Evolutionary conservation across 306 rosid species (phyloP).

Genomic region (Castanea mollissima): DNA sequence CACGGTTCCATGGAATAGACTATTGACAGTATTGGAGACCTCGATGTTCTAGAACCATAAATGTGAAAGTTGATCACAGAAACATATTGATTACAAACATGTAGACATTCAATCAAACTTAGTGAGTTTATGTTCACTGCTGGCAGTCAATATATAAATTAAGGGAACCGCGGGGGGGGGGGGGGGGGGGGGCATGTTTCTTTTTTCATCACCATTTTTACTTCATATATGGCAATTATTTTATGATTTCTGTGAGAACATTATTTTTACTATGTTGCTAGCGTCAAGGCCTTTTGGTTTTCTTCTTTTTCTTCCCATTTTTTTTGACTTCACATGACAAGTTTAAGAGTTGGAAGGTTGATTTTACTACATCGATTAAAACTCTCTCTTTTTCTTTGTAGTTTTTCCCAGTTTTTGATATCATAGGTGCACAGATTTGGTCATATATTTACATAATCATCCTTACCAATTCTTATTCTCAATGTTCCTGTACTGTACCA

Average conservation of each 20-base stretch:
- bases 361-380: background rate
- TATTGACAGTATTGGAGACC: background rate
- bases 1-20: background rate
- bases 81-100: background rate
- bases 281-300: background rate
- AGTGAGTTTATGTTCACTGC: background rate
- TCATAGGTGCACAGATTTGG: background rate
- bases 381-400: background rate
- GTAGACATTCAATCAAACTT: background rate
- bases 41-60: background rate
- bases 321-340: background rate
- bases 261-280: background rate
- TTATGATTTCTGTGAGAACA: too few species aligned
- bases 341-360: background rate
- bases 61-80: background rate
- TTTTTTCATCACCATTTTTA: too few species aligned
- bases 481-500: constrained; percentile 31
- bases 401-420: background rate
- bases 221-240: too few species aligned
- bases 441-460: constrained; percentile 1
- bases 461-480: constrained; percentile 16
- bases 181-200: too few species aligned
- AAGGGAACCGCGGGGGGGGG: too few species aligned
- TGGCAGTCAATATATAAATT: too few species aligned
- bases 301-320: background rate